Evolutionary conservation across 2,329 filamentous ascomycete genomes (phyloP).

Genomic region (Epichloe festucae): DNA sequence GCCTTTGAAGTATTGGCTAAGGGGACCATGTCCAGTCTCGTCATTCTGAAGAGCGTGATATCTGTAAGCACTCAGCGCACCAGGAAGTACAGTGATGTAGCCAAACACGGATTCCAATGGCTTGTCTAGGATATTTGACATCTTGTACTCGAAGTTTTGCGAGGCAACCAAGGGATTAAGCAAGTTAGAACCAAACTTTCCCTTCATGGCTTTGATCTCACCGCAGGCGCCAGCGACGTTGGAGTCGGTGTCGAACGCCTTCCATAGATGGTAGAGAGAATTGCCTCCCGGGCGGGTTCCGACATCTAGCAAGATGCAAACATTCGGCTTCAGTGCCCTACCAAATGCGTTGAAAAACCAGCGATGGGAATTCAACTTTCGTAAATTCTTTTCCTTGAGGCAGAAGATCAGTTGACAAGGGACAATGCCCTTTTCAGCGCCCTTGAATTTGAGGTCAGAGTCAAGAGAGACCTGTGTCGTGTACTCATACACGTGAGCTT

Average conservation of each 20-base stretch:
- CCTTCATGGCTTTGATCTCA: constrained; percentile 96
- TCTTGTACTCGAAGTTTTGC: constrained; percentile 99
- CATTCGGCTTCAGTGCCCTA: constrained; percentile 80
- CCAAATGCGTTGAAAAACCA: constrained; percentile 99
- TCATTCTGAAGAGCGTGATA: constrained; percentile 96
- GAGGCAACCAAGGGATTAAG: constrained; percentile 91
- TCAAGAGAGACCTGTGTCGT: constrained; percentile 96
- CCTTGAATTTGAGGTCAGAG: constrained; percentile 94
- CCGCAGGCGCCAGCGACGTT: constrained; percentile 94
- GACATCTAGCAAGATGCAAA: constrained; percentile 93
- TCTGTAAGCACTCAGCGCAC: constrained; percentile 86
- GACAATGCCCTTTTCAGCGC: constrained; percentile 96
- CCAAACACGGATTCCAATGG: constrained; percentile 94
- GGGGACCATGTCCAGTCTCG: constrained; percentile 81
- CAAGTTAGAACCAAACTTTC: constrained; percentile 66
- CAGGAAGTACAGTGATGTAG: constrained; percentile 93
- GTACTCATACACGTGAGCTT: constrained; percentile 96
- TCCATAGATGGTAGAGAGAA: constrained; percentile 96
- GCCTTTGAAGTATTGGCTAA: constrained; percentile 98
- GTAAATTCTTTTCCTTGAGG: constrained; percentile 91
- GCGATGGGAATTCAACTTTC: constrained; percentile 95
- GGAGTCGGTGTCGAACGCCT: constrained; percentile 94
- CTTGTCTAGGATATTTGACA: constrained; percentile 98
- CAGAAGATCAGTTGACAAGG: constrained; percentile 98
- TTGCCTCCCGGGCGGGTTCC: constrained; percentile 82